phyloP scores from a whole-genome alignment of 2,329 filamentous ascomycete species.

The Fonsecaea pedrosoi region DNA sequence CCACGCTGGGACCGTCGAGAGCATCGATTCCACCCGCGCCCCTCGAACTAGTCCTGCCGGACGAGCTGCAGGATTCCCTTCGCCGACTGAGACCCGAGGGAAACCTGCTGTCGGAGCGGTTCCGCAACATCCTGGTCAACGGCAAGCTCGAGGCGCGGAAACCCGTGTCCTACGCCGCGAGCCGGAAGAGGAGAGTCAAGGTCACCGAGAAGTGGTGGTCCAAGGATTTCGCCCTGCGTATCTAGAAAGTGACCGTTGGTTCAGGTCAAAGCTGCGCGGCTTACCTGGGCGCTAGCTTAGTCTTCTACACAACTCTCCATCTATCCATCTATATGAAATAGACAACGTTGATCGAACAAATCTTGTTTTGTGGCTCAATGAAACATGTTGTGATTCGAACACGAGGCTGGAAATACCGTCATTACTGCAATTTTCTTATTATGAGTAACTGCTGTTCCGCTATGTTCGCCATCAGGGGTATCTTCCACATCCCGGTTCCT shows the following conservation, averaged over 20 bases:
- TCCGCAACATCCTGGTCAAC: conserved; percentile 83
- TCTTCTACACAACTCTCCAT: too few species aligned
- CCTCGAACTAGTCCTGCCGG: conserved; percentile 78
- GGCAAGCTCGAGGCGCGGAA: conserved; percentile 87
- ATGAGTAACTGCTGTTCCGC: background rate
- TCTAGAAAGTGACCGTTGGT: background rate
- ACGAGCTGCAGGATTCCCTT: conserved; percentile 83
- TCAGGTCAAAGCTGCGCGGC: too few species aligned
- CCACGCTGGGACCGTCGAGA: conserved; percentile 25
- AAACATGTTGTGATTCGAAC: background rate
- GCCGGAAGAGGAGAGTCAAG: conserved; percentile 76
- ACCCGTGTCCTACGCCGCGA: conserved; percentile 76
- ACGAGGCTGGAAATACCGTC: background rate
- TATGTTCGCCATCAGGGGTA: conserved; percentile 1
- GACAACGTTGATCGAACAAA: too few species aligned
- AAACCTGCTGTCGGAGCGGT: conserved; percentile 91
- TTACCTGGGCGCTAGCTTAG: too few species aligned
- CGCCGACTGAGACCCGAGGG: conserved; percentile 88
- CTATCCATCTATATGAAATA: too few species aligned
- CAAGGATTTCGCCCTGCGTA: conserved; percentile 75
- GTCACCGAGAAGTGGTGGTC: conserved; percentile 95
- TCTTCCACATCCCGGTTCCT: background rate
- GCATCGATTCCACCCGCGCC: conserved; percentile 71
- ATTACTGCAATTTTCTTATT: background rate
- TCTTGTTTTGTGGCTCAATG: too few species aligned